Conservation (phyloP, 306 rosid species). For the Trichosanthes cucumerina region DNA sequence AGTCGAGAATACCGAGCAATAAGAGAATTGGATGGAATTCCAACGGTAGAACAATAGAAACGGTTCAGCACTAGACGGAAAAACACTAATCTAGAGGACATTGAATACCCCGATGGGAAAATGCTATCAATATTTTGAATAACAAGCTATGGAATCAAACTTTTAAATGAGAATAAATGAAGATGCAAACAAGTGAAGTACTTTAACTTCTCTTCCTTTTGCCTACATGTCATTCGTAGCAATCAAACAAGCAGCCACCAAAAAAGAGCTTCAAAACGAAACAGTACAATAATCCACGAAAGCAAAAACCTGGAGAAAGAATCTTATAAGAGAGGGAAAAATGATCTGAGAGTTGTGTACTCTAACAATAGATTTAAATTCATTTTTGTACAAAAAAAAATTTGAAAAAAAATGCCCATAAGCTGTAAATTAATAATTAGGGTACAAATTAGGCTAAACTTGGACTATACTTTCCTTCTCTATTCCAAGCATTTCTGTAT, state of each 20-base stretch:
- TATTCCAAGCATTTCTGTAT: too few relatives aligned
- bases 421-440: too few relatives aligned
- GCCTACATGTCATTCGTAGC: background rate
- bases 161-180: background rate
- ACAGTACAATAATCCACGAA: background rate
- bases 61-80: background rate
- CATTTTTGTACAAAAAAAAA: too few relatives aligned
- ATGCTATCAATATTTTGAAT: background rate
- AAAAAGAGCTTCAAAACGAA: background rate
- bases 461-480: too few relatives aligned
- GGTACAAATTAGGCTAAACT: too few relatives aligned
- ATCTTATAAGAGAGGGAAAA: too few relatives aligned
- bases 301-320: too few relatives aligned
- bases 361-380: too few relatives aligned
- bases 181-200: background rate
- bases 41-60: background rate
- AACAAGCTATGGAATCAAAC: background rate
- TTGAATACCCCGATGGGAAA: background rate
- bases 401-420: too few relatives aligned
- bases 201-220: background rate
- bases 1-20: slow-evolving; percentile 9
- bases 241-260: too few relatives aligned
- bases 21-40: slow-evolving; percentile 6
- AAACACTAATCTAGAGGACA: background rate
- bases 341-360: too few relatives aligned